phyloP scores from a whole-genome alignment of 768 basidiomycete genomes.

The Tulasnella sp. region DNA sequence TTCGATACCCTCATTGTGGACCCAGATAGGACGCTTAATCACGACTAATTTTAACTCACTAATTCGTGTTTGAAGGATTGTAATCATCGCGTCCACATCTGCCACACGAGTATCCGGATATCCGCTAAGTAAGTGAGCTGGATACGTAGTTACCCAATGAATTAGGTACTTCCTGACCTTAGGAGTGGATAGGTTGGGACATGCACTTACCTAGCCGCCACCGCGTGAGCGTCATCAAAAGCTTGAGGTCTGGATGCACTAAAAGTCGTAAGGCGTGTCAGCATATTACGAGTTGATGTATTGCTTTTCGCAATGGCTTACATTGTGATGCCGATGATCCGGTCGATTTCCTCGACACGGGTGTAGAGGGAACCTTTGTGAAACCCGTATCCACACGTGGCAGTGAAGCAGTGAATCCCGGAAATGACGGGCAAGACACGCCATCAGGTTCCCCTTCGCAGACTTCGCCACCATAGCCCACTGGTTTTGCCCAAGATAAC shows the following conservation, averaged over 20 bases:
- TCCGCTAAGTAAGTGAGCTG: conserved; percentile 12
- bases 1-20: not conserved
- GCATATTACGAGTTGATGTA: not conserved
- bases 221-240: conserved; percentile 6
- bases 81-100: conserved; percentile 10
- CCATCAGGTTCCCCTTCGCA: not conserved
- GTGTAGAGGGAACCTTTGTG: not conserved
- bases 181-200: not conserved
- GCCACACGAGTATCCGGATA: conserved; percentile 8
- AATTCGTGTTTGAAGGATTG: conserved; percentile 1
- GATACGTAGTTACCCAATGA: not conserved
- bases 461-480: not conserved
- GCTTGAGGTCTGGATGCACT: conserved; percentile 6
- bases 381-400: not conserved
- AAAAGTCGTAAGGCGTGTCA: not conserved
- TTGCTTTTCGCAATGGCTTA: not conserved
- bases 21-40: not conserved
- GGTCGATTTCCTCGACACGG: not conserved
- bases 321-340: not conserved
- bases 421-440: not conserved
- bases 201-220: conserved; percentile 11
- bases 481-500: conserved; percentile 5
- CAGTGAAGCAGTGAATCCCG: not conserved
- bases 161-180: not conserved
- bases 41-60: not conserved